Conservation (phyloP, 2,329 filamentous ascomycete species). For the Colletotrichum trifolii region DNA sequence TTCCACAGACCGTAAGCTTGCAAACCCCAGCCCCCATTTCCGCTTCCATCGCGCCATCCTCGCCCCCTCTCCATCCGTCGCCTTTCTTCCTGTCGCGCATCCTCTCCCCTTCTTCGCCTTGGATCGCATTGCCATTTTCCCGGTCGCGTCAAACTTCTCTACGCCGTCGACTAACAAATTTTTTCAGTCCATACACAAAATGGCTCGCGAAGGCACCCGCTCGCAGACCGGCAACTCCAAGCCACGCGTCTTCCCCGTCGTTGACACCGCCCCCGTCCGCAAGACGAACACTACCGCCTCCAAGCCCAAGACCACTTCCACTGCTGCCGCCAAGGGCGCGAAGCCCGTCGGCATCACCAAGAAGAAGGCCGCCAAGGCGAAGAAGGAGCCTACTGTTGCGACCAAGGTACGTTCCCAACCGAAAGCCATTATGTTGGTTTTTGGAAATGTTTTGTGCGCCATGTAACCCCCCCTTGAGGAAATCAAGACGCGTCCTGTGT, state of each 20-base stretch:
- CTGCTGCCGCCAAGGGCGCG: constrained; percentile 29
- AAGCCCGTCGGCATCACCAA: constrained; percentile 38
- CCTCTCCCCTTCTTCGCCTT: background rate
- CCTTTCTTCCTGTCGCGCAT: constrained; percentile 6
- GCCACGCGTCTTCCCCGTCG: constrained; percentile 61
- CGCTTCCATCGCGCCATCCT: background rate
- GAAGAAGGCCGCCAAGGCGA: constrained; percentile 33
- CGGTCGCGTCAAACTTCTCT: constrained; percentile 15
- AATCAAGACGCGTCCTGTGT: no score
- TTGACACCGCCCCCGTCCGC: constrained; percentile 60
- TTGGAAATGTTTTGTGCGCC: background rate
- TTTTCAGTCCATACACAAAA: constrained; percentile 38
- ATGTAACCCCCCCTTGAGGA: no score
- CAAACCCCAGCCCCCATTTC: background rate
- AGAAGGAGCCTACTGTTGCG: constrained; percentile 35
- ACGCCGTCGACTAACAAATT: background rate
- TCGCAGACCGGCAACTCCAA: constrained; percentile 64
- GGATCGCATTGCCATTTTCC: constrained; percentile 7
- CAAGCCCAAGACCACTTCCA: constrained; percentile 25
- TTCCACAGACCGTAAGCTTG: background rate
- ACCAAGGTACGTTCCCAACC: constrained; percentile 27
- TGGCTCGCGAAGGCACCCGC: constrained; percentile 63
- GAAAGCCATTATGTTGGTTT: no score
- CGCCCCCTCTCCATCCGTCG: background rate
- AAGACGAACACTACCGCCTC: constrained; percentile 46